These are phyloP conservation scores for Echria macrotheca DNA, from an alignment of 495 filamentous ascomycete species.

Conservation along the genomic window DNA sequence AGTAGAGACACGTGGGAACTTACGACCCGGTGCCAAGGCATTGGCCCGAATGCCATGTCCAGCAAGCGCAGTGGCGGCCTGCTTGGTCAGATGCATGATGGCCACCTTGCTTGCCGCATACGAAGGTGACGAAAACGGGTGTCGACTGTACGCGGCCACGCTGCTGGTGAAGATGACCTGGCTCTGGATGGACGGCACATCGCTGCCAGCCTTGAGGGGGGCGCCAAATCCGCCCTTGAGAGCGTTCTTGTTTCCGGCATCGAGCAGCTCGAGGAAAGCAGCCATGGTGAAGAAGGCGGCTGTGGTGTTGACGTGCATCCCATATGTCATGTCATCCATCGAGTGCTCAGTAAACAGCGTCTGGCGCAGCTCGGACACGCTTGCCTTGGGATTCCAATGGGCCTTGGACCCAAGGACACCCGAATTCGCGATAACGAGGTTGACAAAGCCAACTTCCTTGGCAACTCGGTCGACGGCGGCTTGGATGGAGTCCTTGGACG, in stretches of 20 bases:
- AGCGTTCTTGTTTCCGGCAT: conserved; percentile 52
- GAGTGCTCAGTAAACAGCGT: conserved; percentile 35
- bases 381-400: conserved; percentile 28
- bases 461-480: conserved; percentile 48
- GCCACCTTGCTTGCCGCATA: conserved; percentile 61
- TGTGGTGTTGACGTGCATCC: conserved; percentile 54
- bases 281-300: conserved; percentile 57
- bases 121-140: conserved; percentile 37
- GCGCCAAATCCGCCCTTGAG: conserved; percentile 36
- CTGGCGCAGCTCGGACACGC: conserved; percentile 35
- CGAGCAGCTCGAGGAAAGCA: conserved; percentile 60
- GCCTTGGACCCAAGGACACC: conserved; percentile 41
- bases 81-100: conserved; percentile 56
- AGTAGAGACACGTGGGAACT: conserved; percentile 33
- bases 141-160: conserved; percentile 49
- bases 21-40: conserved; percentile 58
- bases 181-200: conserved; percentile 45
- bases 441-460: conserved; percentile 43
- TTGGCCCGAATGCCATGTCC: conserved; percentile 55
- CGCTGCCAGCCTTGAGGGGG: conserved; percentile 14
- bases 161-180: conserved; percentile 49
- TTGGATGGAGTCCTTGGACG: conserved; percentile 54
- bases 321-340: conserved; percentile 47
- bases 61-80: conserved; percentile 47
- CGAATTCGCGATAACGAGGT: conserved; percentile 62